phyloP scores from a whole-genome alignment of 2,329 filamentous ascomycete species.

The Thelonectria olida region DNA sequence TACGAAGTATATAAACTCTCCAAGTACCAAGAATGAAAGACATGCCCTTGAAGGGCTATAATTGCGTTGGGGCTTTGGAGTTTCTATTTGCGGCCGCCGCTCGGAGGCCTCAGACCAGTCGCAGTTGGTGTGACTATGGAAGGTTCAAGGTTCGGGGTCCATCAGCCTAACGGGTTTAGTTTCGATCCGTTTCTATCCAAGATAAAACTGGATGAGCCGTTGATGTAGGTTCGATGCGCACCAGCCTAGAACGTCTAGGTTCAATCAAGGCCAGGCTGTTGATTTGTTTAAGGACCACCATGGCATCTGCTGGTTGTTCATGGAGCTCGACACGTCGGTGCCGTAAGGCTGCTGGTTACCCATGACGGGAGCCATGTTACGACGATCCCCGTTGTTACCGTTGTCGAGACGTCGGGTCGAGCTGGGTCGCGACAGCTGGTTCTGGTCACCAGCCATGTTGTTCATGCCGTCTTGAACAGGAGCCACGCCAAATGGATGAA shows the following conservation, averaged over 20 bases:
- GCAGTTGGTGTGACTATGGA: no score
- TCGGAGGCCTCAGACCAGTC: no score
- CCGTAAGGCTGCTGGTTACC: conserved; percentile 64
- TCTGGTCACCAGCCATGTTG: conserved; percentile 68
- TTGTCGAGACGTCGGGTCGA: conserved; percentile 68
- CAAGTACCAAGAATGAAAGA: no score
- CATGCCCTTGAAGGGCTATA: no score
- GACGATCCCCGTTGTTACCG: conserved; percentile 64
- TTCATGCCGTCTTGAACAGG: conserved; percentile 66
- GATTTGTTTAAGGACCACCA: conserved; percentile 66
- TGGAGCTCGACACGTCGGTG: conserved; percentile 66
- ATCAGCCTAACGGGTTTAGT: conserved; percentile 76
- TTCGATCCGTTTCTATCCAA: conserved; percentile 74
- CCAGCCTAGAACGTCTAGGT: conserved; percentile 80
- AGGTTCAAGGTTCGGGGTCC: no score
- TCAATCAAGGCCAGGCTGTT: conserved; percentile 76
- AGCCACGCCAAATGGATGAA: conserved; percentile 66
- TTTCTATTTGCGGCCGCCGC: no score
- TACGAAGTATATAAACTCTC: no score
- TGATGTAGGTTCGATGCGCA: conserved; percentile 72
- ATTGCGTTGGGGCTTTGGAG: no score
- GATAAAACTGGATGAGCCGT: conserved; percentile 70
- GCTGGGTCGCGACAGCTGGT: conserved; percentile 68
- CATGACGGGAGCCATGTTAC: conserved; percentile 64
- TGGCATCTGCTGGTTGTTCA: conserved; percentile 73